These are phyloP conservation scores for Claviceps fusiformis DNA, from an alignment of 2,329 filamentous ascomycete genomes.

Conservation along the genomic window DNA sequence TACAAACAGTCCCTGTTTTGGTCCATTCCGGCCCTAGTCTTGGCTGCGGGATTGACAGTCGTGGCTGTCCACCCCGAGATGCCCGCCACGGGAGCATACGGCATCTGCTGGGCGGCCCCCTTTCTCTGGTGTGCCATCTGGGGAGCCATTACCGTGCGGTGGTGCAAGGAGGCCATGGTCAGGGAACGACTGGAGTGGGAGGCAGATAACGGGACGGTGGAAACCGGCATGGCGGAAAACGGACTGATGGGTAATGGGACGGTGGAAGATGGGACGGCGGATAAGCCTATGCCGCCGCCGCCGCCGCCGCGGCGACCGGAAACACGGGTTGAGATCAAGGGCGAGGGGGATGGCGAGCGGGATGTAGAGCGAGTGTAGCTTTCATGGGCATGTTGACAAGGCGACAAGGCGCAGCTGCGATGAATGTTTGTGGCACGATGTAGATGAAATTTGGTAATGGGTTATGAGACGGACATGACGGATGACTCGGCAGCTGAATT, in stretches of 20 bases:
- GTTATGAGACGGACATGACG: too few relatives aligned
- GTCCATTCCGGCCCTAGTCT: constrained; percentile 23
- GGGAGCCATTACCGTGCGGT: constrained; percentile 20
- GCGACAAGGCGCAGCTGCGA: too few relatives aligned
- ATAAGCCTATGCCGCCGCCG: neutral
- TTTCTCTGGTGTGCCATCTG: constrained; percentile 24
- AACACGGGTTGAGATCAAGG: neutral
- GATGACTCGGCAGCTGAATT: too few relatives aligned
- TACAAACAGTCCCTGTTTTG: constrained; percentile 27
- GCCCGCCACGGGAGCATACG: constrained; percentile 23
- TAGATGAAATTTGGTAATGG: too few relatives aligned
- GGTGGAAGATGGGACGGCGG: constrained; percentile 15
- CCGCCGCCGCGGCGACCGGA: neutral
- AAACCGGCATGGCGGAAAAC: too few relatives aligned
- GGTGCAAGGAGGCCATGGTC: constrained; percentile 25
- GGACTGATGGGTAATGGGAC: too few relatives aligned
- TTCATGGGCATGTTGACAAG: neutral
- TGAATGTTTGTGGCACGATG: too few relatives aligned
- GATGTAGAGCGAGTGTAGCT: neutral
- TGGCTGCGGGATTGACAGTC: constrained; percentile 24
- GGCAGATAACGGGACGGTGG: constrained; percentile 3
- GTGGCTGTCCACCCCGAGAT: constrained; percentile 21
- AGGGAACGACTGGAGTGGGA: constrained; percentile 25
- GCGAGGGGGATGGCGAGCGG: neutral
- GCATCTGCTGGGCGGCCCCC: constrained; percentile 26